A percentile compares a stretch with the other conserved stretches of the same genome.
These are phyloP conservation scores for Pseudozyma tsukubaensis DNA, from an alignment of 1,284 basidiomycete genomes.

Conservation along the genomic window DNA sequence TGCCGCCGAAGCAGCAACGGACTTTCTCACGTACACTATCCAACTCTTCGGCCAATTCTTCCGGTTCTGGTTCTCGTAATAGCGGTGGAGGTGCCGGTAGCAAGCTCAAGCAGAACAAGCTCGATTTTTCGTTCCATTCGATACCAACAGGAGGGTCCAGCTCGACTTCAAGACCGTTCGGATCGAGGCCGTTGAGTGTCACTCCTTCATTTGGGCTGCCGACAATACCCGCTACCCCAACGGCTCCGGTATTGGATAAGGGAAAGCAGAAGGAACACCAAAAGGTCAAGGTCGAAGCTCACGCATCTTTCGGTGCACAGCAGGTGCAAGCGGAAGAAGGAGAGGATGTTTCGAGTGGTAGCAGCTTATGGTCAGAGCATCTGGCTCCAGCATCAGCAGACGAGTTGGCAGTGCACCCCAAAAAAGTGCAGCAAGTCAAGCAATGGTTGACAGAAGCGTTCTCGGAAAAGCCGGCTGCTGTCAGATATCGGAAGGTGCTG, in stretches of 20 bases:
- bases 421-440: constrained; percentile 85
- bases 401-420: constrained; percentile 87
- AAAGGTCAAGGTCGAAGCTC: neutral
- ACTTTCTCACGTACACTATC: constrained; percentile 27
- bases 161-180: neutral
- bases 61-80: constrained; percentile 13
- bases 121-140: constrained; percentile 47
- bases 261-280: constrained; percentile 24
- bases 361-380: constrained; percentile 29
- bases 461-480: constrained; percentile 74
- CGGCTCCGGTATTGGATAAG: constrained; percentile 5
- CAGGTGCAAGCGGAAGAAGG: neutral
- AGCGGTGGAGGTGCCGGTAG: neutral
- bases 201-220: constrained; percentile 32
- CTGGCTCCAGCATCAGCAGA: constrained; percentile 16
- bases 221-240: neutral
- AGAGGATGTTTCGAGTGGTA: neutral
- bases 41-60: constrained; percentile 7
- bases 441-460: constrained; percentile 87
- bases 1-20: constrained; percentile 23
- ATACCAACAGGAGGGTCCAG: neutral
- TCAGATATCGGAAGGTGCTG: constrained; percentile 81
- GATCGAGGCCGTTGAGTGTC: constrained; percentile 27
- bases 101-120: constrained; percentile 50
- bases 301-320: neutral